A percentile compares a stretch with the other conserved stretches of the same genome.
These are phyloP conservation scores for Verticillium longisporum DNA, from an alignment of 2,329 filamentous ascomycete genomes.

Conservation along the genomic window DNA sequence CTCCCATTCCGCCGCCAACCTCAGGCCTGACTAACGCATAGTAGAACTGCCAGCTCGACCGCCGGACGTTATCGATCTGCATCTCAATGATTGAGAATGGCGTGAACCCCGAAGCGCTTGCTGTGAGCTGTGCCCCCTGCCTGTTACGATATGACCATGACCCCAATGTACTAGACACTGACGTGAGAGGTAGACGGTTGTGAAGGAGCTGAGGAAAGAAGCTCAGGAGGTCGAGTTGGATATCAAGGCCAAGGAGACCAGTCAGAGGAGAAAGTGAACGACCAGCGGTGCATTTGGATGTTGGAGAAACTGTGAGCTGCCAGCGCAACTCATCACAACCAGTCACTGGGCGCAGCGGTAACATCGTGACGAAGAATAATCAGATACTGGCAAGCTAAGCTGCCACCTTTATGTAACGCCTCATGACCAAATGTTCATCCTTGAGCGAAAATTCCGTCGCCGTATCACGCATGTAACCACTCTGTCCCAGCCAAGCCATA, in stretches of 20 bases:
- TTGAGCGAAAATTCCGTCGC: not conserved
- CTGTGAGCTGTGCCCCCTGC: slow-evolving; percentile 49
- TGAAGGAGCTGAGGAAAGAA: slow-evolving; percentile 53
- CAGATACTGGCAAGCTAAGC: not conserved
- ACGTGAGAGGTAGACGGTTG: slow-evolving; percentile 38
- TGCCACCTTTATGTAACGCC: not conserved
- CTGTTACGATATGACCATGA: not conserved
- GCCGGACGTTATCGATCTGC: slow-evolving; percentile 86
- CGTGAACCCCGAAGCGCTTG: slow-evolving; percentile 89
- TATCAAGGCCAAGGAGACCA: not conserved
- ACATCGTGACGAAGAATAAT: not conserved
- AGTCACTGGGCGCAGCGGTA: not conserved
- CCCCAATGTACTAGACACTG: slow-evolving; percentile 1
- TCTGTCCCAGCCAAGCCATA: not conserved
- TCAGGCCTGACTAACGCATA: slow-evolving; percentile 3
- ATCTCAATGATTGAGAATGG: slow-evolving; percentile 97
- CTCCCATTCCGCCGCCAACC: not conserved
- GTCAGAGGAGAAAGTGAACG: not conserved
- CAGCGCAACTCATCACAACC: not conserved
- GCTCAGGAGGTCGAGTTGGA: slow-evolving; percentile 32
- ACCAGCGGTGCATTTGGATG: not conserved
- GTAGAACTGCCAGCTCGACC: slow-evolving; percentile 89
- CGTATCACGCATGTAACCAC: not conserved
- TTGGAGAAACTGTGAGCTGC: not conserved
- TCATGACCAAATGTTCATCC: not conserved